Evolutionary conservation across 2,329 filamentous ascomycete species (phyloP).

Genomic region (Hypoxylon sp.): DNA sequence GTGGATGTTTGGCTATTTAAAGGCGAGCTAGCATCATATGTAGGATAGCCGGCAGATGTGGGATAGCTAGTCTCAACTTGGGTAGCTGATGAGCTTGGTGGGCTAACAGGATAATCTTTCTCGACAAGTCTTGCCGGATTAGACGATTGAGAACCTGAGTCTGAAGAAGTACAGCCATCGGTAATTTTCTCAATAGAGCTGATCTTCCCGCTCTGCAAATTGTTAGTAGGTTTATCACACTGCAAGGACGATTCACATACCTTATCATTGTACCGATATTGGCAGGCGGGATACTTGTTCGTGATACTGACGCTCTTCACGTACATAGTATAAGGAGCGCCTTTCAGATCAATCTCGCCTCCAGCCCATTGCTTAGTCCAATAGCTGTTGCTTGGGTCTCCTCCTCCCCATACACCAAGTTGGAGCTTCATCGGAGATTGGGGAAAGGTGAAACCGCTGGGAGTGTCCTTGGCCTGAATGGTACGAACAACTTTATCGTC

Average conservation of each 20-base stretch:
- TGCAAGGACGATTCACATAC: slow-evolving; percentile 37
- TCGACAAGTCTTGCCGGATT: slow-evolving; percentile 36
- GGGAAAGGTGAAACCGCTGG: slow-evolving; percentile 49
- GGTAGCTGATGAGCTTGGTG: slow-evolving; percentile 17
- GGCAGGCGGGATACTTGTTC: slow-evolving; percentile 54
- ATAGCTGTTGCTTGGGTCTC: slow-evolving; percentile 50
- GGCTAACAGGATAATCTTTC: slow-evolving; percentile 37
- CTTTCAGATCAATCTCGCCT: slow-evolving; percentile 51
- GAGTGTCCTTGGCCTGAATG: slow-evolving; percentile 46
- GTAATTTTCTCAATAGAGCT: slow-evolving; percentile 49
- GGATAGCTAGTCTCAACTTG: slow-evolving; percentile 21
- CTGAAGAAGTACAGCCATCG: slow-evolving; percentile 41
- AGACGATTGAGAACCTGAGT: background rate
- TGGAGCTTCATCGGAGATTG: slow-evolving; percentile 55
- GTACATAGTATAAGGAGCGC: slow-evolving; percentile 51
- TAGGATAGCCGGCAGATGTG: slow-evolving; percentile 21
- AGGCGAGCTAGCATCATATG: slow-evolving; percentile 31
- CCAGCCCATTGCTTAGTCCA: slow-evolving; percentile 55
- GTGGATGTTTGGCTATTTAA: slow-evolving; percentile 3
- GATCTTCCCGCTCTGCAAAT: slow-evolving; percentile 47
- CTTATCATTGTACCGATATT: slow-evolving; percentile 53
- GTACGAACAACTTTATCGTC: slow-evolving; percentile 51
- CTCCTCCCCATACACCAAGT: slow-evolving; percentile 53
- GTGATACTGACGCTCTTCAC: slow-evolving; percentile 54
- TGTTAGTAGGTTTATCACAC: slow-evolving; percentile 36